Evolutionary conservation across 768 basidiomycete species (phyloP).

Genomic region (Kwoniella newhampshirensis): DNA sequence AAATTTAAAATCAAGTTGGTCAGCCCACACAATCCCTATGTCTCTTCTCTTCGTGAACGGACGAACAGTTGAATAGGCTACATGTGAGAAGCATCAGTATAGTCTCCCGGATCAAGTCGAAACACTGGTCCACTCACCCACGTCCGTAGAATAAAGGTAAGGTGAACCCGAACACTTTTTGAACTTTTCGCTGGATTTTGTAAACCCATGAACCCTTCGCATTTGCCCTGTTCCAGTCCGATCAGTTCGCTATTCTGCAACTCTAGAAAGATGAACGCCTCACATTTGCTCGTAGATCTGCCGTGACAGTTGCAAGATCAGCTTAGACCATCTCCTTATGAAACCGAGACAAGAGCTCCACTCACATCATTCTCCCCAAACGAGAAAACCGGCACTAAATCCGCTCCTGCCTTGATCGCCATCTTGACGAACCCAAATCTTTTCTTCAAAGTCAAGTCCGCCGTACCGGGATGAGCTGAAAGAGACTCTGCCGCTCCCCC

Average conservation of each 20-base stretch:
- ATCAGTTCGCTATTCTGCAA: background rate
- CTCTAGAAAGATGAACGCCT: conserved; percentile 9
- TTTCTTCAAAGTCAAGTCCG: conserved; percentile 60
- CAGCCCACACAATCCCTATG: background rate
- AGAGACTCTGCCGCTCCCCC: conserved; percentile 95
- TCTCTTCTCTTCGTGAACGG: background rate
- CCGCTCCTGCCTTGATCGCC: conserved; percentile 60
- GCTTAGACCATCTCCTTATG: background rate
- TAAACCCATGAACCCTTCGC: conserved; percentile 86
- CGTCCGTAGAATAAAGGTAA: conserved; percentile 96
- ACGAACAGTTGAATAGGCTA: conserved; percentile 78
- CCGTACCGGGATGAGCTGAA: conserved; percentile 93
- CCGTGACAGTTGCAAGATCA: background rate
- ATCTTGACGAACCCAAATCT: conserved; percentile 91
- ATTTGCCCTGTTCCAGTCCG: conserved; percentile 59
- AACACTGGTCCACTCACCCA: conserved; percentile 57
- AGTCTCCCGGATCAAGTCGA: background rate
- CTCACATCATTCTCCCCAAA: conserved; percentile 97
- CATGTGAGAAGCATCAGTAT: conserved; percentile 8
- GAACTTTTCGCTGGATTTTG: conserved; percentile 83
- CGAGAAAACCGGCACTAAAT: conserved; percentile 94
- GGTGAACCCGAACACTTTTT: conserved; percentile 90
- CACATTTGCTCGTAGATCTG: conserved; percentile 95
- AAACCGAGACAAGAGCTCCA: conserved; percentile 16
- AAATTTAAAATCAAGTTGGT: background rate